These are phyloP conservation scores for Colletotrichum coccodes DNA, from an alignment of 2,329 filamentous ascomycete genomes.

Conservation along the genomic window DNA sequence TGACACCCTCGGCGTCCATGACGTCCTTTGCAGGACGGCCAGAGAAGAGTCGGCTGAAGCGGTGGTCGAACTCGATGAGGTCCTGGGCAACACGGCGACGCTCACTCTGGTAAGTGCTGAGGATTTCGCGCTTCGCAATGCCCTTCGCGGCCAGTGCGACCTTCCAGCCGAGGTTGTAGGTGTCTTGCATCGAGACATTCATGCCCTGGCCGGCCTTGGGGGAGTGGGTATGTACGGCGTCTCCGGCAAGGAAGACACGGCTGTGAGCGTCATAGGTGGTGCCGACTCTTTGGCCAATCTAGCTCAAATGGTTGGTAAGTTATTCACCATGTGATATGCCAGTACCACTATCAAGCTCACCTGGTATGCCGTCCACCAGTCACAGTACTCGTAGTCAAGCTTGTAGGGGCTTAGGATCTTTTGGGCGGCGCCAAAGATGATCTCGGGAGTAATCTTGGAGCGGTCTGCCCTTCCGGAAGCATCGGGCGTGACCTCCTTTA, in stretches of 20 bases:
- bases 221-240: slow-evolving; percentile 66
- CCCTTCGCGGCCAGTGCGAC: slow-evolving; percentile 58
- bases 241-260: slow-evolving; percentile 76
- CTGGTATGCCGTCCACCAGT: slow-evolving; percentile 76
- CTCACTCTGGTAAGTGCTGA: slow-evolving; percentile 62
- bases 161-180: slow-evolving; percentile 68
- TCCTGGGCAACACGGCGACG: slow-evolving; percentile 67
- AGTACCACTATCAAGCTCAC: slow-evolving; percentile 43
- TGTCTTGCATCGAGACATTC: slow-evolving; percentile 78
- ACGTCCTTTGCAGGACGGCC: slow-evolving; percentile 67
- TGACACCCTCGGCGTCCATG: slow-evolving; percentile 69
- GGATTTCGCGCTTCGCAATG: slow-evolving; percentile 51
- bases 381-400: slow-evolving; percentile 69
- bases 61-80: slow-evolving; percentile 70
- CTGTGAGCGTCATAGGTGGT: slow-evolving; percentile 64
- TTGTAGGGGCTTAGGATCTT: slow-evolving; percentile 75
- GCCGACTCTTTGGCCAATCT: slow-evolving; percentile 74
- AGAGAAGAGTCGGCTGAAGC: slow-evolving; percentile 66
- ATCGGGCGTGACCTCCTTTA: slow-evolving; percentile 58
- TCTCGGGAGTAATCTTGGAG: slow-evolving; percentile 69
- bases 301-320: slow-evolving; percentile 49
- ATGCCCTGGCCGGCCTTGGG: slow-evolving; percentile 78
- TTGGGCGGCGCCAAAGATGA: slow-evolving; percentile 70
- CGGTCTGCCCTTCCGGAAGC: slow-evolving; percentile 60
- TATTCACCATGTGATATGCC: slow-evolving; percentile 36